These are phyloP conservation scores for Colletotrichum camelliae DNA, from an alignment of 2,329 filamentous ascomycete genomes.

Conservation along the genomic window DNA sequence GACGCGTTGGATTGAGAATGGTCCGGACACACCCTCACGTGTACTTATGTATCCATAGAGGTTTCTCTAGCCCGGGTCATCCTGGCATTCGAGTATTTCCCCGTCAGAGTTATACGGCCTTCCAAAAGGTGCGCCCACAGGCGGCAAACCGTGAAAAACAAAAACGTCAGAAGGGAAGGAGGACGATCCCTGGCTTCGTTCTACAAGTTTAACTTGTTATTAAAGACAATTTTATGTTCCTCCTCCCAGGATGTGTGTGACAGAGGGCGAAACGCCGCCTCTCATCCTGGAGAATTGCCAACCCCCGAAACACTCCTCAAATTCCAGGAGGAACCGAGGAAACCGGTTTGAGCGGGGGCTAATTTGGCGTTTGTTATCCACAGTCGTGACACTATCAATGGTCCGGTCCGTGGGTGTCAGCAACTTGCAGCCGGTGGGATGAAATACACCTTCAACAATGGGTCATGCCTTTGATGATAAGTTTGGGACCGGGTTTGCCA, in stretches of 20 bases:
- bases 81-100: too few relatives aligned
- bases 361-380: background rate
- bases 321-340: background rate
- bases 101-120: too few relatives aligned
- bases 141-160: too few relatives aligned
- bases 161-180: too few relatives aligned
- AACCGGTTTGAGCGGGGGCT: background rate
- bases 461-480: background rate
- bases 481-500: background rate
- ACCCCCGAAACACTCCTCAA: background rate
- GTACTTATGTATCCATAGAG: rapidly evolving
- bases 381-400: background rate
- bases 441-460: background rate
- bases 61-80: too few relatives aligned
- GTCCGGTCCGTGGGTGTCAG: background rate
- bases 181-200: rapidly evolving
- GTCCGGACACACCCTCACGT: background rate
- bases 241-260: background rate
- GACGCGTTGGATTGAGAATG: background rate
- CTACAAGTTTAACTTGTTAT: background rate
- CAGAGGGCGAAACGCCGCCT: background rate
- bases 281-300: background rate
- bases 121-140: too few relatives aligned
- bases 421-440: background rate
- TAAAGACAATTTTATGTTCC: background rate